These are phyloP conservation scores for Zymoseptoria crescenta DNA, from an alignment of 2,329 filamentous ascomycete species.

Conservation along the genomic window DNA sequence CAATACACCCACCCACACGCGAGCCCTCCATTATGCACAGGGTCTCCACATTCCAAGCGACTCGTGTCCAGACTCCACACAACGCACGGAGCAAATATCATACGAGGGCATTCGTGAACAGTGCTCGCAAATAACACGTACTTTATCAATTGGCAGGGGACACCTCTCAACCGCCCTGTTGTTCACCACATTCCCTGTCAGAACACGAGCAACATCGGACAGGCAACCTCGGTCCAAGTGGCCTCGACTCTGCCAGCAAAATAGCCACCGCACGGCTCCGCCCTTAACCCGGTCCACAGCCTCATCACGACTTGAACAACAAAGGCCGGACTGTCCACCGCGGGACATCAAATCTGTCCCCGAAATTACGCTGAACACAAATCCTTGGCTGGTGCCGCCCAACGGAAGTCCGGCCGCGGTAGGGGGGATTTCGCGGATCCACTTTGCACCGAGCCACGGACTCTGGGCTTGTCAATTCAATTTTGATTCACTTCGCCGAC, in stretches of 20 bases:
- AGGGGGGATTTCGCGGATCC: not conserved
- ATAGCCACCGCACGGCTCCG: not conserved
- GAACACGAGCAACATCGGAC: not conserved
- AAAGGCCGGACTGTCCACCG: not conserved
- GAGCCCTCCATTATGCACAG: not conserved
- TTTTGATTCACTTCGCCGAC: not conserved
- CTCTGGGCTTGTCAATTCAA: not conserved
- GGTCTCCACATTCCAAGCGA: not conserved
- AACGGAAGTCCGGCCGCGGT: not conserved
- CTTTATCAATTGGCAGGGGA: not conserved
- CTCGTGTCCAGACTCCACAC: not conserved
- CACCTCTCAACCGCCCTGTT: not conserved
- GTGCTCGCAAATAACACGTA: not conserved
- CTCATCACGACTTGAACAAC: not conserved
- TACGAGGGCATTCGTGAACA: not conserved
- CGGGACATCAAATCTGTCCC: not conserved
- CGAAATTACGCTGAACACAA: not conserved
- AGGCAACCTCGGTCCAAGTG: not conserved
- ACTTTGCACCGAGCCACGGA: not conserved
- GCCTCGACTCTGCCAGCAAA: not conserved
- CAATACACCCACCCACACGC: not conserved
- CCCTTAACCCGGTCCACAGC: not conserved
- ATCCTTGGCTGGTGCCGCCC: not conserved
- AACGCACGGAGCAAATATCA: not conserved
- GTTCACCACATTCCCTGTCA: not conserved